Percentiles rank a stretch among this genome's conserved stretches.
Evolutionary conservation across 2,329 filamentous ascomycete genomes (phyloP).

Genomic region (Fusarium gaditjirri): DNA sequence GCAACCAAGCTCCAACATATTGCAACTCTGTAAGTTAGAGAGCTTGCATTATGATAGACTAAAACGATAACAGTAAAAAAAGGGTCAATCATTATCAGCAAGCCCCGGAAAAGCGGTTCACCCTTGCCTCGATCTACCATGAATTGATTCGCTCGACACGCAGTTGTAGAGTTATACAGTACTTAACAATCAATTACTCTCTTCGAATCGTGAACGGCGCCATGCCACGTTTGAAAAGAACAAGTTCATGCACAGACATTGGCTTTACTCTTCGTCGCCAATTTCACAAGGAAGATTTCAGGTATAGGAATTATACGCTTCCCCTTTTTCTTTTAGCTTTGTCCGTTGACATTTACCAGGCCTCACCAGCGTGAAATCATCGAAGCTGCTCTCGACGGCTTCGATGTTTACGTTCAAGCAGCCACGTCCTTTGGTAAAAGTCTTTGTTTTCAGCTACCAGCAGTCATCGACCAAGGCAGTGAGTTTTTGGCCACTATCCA

Average conservation of each 20-base stretch:
- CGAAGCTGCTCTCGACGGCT: slow-evolving; percentile 78
- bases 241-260: slow-evolving; percentile 69
- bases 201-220: slow-evolving; percentile 9
- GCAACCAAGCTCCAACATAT: slow-evolving; percentile 1
- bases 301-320: slow-evolving; percentile 56
- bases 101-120: background rate
- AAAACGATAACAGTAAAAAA: slow-evolving; percentile 23
- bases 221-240: slow-evolving; percentile 57
- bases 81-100: slow-evolving; percentile 19
- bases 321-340: background rate
- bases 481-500: slow-evolving; percentile 50
- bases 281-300: slow-evolving; percentile 79
- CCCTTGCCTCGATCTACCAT: slow-evolving; percentile 7
- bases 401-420: slow-evolving; percentile 94
- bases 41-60: slow-evolving; percentile 11
- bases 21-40: slow-evolving; percentile 29
- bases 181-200: background rate
- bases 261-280: slow-evolving; percentile 79
- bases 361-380: slow-evolving; percentile 91
- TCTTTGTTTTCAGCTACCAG: slow-evolving; percentile 90
- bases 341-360: slow-evolving; percentile 55
- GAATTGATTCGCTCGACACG: slow-evolving; percentile 9
- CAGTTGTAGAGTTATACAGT: background rate
- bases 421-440: slow-evolving; percentile 93
- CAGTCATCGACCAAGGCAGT: slow-evolving; percentile 88